These are phyloP conservation scores for Ophiostoma sp. DNA, from an alignment of 2,329 filamentous ascomycete species.

Conservation along the genomic window DNA sequence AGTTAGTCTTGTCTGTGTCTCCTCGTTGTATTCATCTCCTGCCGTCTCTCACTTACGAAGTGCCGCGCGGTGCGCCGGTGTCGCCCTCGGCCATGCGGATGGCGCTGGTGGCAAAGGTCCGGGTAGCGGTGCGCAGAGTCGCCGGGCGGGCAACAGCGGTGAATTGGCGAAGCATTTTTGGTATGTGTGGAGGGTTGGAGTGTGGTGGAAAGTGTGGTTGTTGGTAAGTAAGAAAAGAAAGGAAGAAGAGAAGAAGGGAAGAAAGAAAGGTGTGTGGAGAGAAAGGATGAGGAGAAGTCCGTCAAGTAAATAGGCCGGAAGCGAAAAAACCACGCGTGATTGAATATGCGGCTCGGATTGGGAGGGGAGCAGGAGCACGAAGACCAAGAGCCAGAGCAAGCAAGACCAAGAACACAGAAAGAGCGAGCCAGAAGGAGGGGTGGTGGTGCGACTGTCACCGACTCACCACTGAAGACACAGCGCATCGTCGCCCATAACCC, in stretches of 20 bases:
- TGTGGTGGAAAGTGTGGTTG: neutral
- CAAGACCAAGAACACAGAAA: neutral
- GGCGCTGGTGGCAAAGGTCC: conserved; percentile 64
- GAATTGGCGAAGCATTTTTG: conserved; percentile 66
- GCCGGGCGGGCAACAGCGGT: conserved; percentile 56
- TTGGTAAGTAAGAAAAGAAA: neutral
- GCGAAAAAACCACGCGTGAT: conserved; percentile 30
- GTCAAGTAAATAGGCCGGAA: conserved; percentile 21
- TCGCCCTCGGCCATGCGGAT: conserved; percentile 70
- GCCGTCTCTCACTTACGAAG: conserved; percentile 48
- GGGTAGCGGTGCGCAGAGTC: conserved; percentile 50
- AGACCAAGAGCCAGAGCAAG: neutral
- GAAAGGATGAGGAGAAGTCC: neutral
- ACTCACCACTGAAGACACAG: neutral
- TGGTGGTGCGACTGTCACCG: neutral
- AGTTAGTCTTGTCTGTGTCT: neutral
- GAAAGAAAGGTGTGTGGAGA: neutral
- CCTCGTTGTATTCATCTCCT: neutral
- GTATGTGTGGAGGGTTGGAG: neutral
- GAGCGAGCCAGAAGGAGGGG: neutral
- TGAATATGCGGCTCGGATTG: conserved; percentile 25
- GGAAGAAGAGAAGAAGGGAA: neutral
- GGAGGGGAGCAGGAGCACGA: neutral
- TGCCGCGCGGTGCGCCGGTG: conserved; percentile 60
- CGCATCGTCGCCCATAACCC: neutral